Evolutionary conservation across 352 stramenopile species (phyloP).

Genomic region (Phytophthora cajani): DNA sequence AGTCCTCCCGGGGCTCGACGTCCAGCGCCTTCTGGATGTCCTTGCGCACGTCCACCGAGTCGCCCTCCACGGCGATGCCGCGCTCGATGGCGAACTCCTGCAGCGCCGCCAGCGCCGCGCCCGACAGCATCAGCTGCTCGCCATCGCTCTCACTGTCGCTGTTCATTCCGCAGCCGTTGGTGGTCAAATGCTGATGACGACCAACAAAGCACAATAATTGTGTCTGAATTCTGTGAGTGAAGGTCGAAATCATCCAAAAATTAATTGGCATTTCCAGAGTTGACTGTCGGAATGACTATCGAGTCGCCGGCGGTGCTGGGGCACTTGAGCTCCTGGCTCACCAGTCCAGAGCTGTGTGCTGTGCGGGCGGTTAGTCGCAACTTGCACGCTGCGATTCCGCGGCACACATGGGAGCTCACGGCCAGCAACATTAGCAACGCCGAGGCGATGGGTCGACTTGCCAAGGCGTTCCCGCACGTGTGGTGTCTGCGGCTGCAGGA

Average conservation of each 20-base stretch:
- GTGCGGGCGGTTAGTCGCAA: conserved; percentile 39
- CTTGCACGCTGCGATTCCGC: conserved; percentile 37
- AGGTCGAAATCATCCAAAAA: not conserved
- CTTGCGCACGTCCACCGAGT: conserved; percentile 48
- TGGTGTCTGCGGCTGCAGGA: conserved; percentile 47
- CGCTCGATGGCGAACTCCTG: conserved; percentile 64
- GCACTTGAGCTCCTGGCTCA: conserved; percentile 60
- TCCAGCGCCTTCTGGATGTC: conserved; percentile 69
- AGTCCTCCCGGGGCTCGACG: conserved; percentile 67
- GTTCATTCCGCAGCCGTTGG: conserved; percentile 30
- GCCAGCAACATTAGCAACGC: conserved; percentile 36
- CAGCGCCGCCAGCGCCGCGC: conserved; percentile 48
- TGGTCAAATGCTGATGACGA: not conserved
- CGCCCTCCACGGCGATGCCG: conserved; percentile 52
- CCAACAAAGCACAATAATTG: not conserved
- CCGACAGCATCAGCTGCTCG: conserved; percentile 54
- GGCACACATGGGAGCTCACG: conserved; percentile 54
- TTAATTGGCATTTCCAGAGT: not conserved
- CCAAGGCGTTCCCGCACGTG: conserved; percentile 48
- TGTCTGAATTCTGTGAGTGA: not conserved
- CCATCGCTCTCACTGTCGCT: conserved; percentile 45
- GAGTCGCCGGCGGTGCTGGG: conserved; percentile 40
- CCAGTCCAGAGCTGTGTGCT: conserved; percentile 44
- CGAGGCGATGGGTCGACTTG: conserved; percentile 31
- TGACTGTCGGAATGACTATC: conserved; percentile 24